These are phyloP conservation scores for Flueggea neowawraea DNA, from an alignment of 441 rosid species.

Conservation along the genomic window DNA sequence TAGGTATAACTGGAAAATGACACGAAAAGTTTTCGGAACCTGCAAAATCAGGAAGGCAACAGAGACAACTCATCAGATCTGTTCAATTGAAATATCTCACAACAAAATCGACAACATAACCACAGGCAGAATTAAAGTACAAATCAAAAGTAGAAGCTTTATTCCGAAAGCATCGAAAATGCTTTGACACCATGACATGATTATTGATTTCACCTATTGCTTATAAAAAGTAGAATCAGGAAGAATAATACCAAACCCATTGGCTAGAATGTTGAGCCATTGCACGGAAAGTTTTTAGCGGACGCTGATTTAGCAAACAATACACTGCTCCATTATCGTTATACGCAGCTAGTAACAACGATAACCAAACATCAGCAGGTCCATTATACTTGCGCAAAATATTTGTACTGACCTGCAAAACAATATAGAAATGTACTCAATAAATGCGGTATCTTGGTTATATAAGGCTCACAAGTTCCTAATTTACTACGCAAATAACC, in stretches of 20 bases:
- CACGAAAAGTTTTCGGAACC: conserved; percentile 83
- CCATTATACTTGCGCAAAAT: conserved; percentile 80
- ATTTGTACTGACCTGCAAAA: conserved; percentile 54
- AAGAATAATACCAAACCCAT: conserved; percentile 71
- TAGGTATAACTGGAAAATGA: conserved; percentile 77
- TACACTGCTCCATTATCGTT: conserved; percentile 15
- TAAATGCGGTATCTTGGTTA: not conserved
- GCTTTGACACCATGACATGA: too few species aligned
- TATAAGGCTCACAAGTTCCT: too few species aligned
- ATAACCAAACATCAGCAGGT: conserved; percentile 69
- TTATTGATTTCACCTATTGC: not conserved
- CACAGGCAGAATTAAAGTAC: not conserved
- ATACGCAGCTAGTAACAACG: conserved; percentile 27
- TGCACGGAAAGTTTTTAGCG: conserved; percentile 59
- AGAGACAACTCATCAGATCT: not conserved
- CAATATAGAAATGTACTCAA: not conserved
- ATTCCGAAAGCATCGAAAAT: too few species aligned
- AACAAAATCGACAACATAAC: not conserved
- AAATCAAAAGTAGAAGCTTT: not conserved
- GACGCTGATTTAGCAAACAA: conserved; percentile 48
- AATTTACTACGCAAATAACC: too few species aligned
- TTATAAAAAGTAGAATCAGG: not conserved
- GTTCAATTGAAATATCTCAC: not conserved
- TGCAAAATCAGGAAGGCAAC: conserved; percentile 22
- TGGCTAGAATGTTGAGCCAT: conserved; percentile 79